These are phyloP conservation scores for Mycena leptocephala DNA, from an alignment of 768 basidiomycete species.

Conservation along the genomic window DNA sequence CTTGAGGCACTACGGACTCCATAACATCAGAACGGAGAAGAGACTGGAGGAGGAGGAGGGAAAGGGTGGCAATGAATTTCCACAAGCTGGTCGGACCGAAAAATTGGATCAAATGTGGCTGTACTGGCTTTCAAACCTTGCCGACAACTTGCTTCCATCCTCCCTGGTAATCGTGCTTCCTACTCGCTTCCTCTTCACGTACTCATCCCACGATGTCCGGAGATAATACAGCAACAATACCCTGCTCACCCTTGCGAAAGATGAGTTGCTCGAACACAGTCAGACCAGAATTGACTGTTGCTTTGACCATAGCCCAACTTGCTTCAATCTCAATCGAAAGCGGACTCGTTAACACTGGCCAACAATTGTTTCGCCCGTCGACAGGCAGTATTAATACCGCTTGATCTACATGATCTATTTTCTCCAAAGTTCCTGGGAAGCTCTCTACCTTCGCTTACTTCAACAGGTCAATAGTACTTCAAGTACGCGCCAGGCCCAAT, in stretches of 20 bases:
- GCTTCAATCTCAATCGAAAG: neutral
- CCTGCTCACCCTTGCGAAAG: neutral
- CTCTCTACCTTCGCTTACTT: neutral
- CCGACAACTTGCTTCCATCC: neutral
- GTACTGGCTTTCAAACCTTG: neutral
- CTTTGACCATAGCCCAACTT: neutral
- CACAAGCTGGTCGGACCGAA: conserved; percentile 4
- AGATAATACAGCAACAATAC: neutral
- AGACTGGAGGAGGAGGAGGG: neutral
- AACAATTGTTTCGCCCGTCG: neutral
- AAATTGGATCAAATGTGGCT: neutral
- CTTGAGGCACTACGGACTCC: conserved; percentile 72
- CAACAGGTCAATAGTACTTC: neutral
- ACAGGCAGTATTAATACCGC: neutral
- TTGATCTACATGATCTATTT: neutral
- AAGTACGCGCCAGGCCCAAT: neutral
- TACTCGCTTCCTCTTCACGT: neutral
- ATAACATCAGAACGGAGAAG: conserved; percentile 44
- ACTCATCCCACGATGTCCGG: conserved; percentile 11
- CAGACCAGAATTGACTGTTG: neutral
- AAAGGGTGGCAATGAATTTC: neutral
- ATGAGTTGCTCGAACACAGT: neutral
- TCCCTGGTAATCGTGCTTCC: neutral
- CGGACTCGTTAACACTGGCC: neutral
- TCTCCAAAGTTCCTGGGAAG: neutral